phyloP scores from a whole-genome alignment of 2,329 filamentous ascomycete species.

The Pseudogymnoascus sp. region DNA sequence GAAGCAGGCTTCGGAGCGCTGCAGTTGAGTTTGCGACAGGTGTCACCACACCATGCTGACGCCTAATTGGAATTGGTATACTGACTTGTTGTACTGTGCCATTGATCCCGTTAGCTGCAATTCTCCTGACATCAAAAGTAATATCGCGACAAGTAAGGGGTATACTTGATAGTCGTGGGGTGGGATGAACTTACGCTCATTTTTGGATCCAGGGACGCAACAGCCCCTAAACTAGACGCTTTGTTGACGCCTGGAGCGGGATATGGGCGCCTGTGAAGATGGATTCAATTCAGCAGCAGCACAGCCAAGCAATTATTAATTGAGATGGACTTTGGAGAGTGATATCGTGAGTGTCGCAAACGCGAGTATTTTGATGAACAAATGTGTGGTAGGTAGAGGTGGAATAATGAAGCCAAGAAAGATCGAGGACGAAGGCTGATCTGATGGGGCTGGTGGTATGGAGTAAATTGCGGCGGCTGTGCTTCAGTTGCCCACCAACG shows the following conservation, averaged over 20 bases:
- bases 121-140: not conserved
- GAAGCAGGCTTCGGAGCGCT: slow-evolving; percentile 2
- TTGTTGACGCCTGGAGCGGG: not conserved
- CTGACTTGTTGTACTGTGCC: slow-evolving; percentile 40
- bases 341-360: not conserved
- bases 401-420: not conserved
- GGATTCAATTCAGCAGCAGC: not conserved
- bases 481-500: not conserved
- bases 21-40: slow-evolving; percentile 7
- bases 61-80: slow-evolving; percentile 12
- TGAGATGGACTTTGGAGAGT: not conserved
- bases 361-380: not conserved
- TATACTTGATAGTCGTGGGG: not conserved
- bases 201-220: not conserved
- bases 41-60: slow-evolving; percentile 1
- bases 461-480: slow-evolving; percentile 4
- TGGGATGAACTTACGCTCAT: not conserved
- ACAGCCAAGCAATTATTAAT: not conserved
- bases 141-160: not conserved
- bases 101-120: slow-evolving; percentile 17
- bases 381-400: not conserved
- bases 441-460: not conserved
- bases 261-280: not conserved
- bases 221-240: slow-evolving; percentile 8
- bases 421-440: slow-evolving; percentile 1